Base-by-base conservation (phyloP, 768 basidiomycete genomes). In the Russula vinacea region DNA sequence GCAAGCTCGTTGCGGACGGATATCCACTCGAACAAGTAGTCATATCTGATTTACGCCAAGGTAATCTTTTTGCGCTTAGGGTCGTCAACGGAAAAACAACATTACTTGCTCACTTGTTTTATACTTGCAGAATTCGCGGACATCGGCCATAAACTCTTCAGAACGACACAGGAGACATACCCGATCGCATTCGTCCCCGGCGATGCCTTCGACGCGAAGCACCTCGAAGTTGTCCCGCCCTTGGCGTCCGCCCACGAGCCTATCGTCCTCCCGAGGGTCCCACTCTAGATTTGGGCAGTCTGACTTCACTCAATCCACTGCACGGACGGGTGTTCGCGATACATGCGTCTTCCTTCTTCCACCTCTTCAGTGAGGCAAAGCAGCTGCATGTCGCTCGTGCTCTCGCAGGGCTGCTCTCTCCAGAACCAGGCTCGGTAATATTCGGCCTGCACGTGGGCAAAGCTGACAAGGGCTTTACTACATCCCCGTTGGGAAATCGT, bases 101-200 rank as follows among this genome's bases (percentile, higher is more conserved):
- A n/a, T 26, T 26, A 5, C 14, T 35, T 26, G 14, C 17, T 35
- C 14, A 32, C 5, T 52, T 11, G 22, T 40, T 64, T 16, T 11
- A 11, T 10, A 45, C 5, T 32, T 40, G 51, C 60, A 87, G 86
- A 74, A 11, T 83, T 84, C 65, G 88, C 85, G 86, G 77, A 83
- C 5, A 75, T 81, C 5, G 87, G 87, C 1, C 85, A 88, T 65
- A 76, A 81, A 49, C 76, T 89, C 17, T 89, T 87, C 74, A 78
- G 72, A 56, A 78, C 81, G 4, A 83, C 76, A 0, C 78, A 80
- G 0, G 74, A 79, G 44, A 76, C 79, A 0, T 87, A 84, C 72
- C 82, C 84, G 1, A 82, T 78, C 0, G 71, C 75, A 0, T 88
- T 89, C 70, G 58, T 88, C 17, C 72, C 77, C 14, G 87, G 86